These are phyloP conservation scores for Saccharomyces hybrid DNA, from an alignment of 1,139 yeast species.

Conservation along the genomic window DNA sequence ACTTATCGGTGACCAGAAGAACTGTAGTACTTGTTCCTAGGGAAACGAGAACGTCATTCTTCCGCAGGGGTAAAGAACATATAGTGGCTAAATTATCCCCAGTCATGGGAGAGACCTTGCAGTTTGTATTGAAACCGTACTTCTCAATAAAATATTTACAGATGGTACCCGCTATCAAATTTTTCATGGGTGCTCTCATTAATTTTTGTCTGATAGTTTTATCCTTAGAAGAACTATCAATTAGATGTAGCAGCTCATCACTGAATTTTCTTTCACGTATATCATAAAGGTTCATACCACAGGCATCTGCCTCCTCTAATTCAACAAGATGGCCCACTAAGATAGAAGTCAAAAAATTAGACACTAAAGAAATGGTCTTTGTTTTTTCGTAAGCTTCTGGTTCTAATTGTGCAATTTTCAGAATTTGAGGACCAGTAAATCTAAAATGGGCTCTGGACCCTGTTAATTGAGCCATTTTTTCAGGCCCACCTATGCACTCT, in stretches of 20 bases:
- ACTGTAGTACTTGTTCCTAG: slow-evolving; percentile 90
- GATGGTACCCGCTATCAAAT: slow-evolving; percentile 40
- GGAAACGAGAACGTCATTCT: slow-evolving; percentile 72
- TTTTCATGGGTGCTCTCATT: slow-evolving; percentile 17
- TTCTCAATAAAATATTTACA: slow-evolving; percentile 52
- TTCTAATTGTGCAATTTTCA: slow-evolving; percentile 55
- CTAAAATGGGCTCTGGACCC: slow-evolving; percentile 88
- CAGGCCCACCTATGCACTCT: slow-evolving; percentile 46
- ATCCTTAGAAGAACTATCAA: slow-evolving; percentile 23
- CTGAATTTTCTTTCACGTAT: slow-evolving; percentile 46
- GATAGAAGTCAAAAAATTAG: slow-evolving; percentile 69
- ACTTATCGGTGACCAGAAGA: slow-evolving; percentile 67
- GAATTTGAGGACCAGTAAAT: slow-evolving; percentile 84
- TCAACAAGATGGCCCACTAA: slow-evolving; percentile 56
- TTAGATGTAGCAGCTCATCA: slow-evolving; percentile 39
- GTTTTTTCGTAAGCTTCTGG: slow-evolving; percentile 52
- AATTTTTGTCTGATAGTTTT: slow-evolving; percentile 16
- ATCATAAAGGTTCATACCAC: slow-evolving; percentile 87
- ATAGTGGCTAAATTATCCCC: slow-evolving; percentile 92
- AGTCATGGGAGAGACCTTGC: slow-evolving; percentile 63
- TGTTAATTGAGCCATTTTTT: slow-evolving; percentile 55
- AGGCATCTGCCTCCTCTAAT: slow-evolving; percentile 78
- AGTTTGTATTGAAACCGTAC: slow-evolving; percentile 51
- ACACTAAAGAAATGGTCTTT: slow-evolving; percentile 59
- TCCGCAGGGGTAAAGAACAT: slow-evolving; percentile 66